phyloP scores from a whole-genome alignment of 805 yeast genomes.

The Yamadazyma ubonensis region DNA sequence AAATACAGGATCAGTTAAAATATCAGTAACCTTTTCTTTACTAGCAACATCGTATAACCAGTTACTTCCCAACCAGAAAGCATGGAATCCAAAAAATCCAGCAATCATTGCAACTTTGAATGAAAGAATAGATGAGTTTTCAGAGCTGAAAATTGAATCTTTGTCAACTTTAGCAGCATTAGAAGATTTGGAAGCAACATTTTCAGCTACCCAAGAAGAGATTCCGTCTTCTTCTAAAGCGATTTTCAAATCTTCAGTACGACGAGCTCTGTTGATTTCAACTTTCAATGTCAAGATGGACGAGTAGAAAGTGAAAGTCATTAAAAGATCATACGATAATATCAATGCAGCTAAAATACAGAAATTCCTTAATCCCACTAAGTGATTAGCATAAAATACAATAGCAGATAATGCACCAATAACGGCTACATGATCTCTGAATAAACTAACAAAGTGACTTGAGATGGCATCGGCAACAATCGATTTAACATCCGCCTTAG shows the following conservation, averaged over 20 bases:
- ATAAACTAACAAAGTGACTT: slow-evolving; percentile 48
- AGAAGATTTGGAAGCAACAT: slow-evolving; percentile 53
- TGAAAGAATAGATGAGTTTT: slow-evolving; percentile 41
- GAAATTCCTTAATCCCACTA: slow-evolving; percentile 77
- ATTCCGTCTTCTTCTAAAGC: slow-evolving; percentile 94
- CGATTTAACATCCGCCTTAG: slow-evolving; percentile 42
- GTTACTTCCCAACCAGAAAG: slow-evolving; percentile 66
- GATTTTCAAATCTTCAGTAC: slow-evolving; percentile 71
- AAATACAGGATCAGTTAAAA: slow-evolving; percentile 11
- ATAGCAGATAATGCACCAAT: slow-evolving; percentile 69
- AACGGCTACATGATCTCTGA: slow-evolving; percentile 76
- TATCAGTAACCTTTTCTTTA: slow-evolving; percentile 7
- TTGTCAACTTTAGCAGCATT: slow-evolving; percentile 26
- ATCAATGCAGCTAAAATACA: slow-evolving; percentile 72
- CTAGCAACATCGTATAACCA: slow-evolving; percentile 51
- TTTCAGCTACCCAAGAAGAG: slow-evolving; percentile 64
- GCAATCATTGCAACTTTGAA: slow-evolving; percentile 61
- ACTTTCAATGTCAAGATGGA: slow-evolving; percentile 84
- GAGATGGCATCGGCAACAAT: slow-evolving; percentile 43
- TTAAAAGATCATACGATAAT: slow-evolving; percentile 64
- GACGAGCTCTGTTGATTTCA: slow-evolving; percentile 82
- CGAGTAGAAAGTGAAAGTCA: slow-evolving; percentile 77
- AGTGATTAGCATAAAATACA: slow-evolving; percentile 59
- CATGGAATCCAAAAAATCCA: slow-evolving; percentile 60
- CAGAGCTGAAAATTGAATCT: slow-evolving; percentile 22